Evolutionary conservation across 805 yeast species (phyloP), one percentile per base, ranked within the genome.

Genomic region (Ogataea neopini): DNA sequence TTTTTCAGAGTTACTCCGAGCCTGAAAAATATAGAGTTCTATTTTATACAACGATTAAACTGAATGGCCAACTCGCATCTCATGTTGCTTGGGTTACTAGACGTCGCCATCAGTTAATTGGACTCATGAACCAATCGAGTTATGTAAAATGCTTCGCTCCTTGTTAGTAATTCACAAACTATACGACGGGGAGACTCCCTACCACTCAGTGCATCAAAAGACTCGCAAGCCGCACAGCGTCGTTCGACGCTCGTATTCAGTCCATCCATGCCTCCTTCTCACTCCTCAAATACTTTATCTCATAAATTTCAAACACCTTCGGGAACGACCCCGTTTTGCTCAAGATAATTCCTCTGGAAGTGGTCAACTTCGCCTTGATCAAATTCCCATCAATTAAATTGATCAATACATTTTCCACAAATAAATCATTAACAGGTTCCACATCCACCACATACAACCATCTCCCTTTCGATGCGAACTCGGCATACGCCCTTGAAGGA

Each of bases 331-430:
- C 62, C 2, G 53, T 57, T 42, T 64, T 64, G 33, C 70, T 61
- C 34, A 67, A 23, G 6, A 61, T 58, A n/a, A 67, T 44, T 1
- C 45, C 50, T n/a, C 48, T 54, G 1, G 58, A 41, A 6, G 66
- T 59, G 0, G 62, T 60, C 3, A 79, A 57, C 48, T 80, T 81
- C 0, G 83, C 86, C 50, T 74, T 77, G 29, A 82, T 54, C 14
- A 80, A 58, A 46, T 76, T 78, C 47, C 77, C 78, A 50, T 79
- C 84, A 34, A 79, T 74, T n/a, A 82, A 55, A 2, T 78, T 63
- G 11, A 77, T 67, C 39, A 80, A 60, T 6, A 81, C 54, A 44
- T 78, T 80, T 49, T 81, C 85, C 9, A 74, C 70, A 32, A 74
- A 64, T 11, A 57, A 41, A 49, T 77, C 80, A 35, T 71, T 67